phyloP scores from a whole-genome alignment of 2,329 filamentous ascomycete genomes.

The Fusarium illudens region DNA sequence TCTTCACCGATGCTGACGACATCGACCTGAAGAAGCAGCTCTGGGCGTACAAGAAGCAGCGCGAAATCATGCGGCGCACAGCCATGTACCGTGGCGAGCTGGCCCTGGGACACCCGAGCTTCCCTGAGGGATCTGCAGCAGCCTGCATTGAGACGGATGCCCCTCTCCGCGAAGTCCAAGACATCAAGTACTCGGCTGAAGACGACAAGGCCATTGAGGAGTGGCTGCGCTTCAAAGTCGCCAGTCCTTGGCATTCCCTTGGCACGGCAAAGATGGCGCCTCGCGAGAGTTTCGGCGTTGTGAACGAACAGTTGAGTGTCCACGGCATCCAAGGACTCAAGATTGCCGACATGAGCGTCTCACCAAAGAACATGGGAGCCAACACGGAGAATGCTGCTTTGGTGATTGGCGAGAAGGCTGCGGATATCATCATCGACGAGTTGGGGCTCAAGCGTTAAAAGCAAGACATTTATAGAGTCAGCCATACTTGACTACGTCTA shows the following conservation, averaged over 20 bases:
- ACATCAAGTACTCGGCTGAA: background rate
- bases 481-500: background rate
- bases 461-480: background rate
- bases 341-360: constrained; percentile 50
- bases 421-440: constrained; percentile 47
- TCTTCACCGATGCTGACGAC: constrained; percentile 63
- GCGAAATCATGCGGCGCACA: constrained; percentile 67
- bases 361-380: constrained; percentile 51
- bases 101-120: constrained; percentile 52
- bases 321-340: constrained; percentile 51
- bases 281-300: background rate
- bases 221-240: background rate
- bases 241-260: background rate
- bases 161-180: background rate
- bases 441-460: background rate
- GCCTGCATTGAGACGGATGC: background rate
- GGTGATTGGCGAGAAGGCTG: constrained; percentile 56
- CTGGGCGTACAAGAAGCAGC: constrained; percentile 71
- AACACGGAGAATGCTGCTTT: constrained; percentile 60
- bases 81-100: constrained; percentile 60
- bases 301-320: background rate
- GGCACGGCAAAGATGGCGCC: background rate
- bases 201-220: background rate
- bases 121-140: constrained; percentile 45
- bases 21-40: constrained; percentile 66